These are phyloP conservation scores for Pholiota adiposa DNA, from an alignment of 1,284 basidiomycete genomes.

Conservation along the genomic window DNA sequence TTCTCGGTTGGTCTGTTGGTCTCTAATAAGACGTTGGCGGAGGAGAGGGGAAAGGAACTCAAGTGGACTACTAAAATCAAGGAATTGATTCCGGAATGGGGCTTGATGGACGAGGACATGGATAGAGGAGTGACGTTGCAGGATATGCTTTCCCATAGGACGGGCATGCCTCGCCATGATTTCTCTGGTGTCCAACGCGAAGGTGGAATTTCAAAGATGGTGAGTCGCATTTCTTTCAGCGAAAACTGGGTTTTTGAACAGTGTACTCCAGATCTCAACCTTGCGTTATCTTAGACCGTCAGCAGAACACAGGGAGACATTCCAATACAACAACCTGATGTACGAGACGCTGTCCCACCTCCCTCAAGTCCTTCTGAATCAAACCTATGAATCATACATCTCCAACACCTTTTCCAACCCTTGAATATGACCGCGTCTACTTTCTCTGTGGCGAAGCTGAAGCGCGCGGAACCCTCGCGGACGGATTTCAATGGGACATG, in stretches of 20 bases:
- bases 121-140: constrained; percentile 35
- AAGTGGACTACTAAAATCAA: constrained; percentile 39
- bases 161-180: constrained; percentile 46
- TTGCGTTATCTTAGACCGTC: constrained; percentile 43
- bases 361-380: constrained; percentile 37
- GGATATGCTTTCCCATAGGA: constrained; percentile 45
- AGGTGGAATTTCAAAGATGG: constrained; percentile 38
- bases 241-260: background rate
- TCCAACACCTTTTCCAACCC: constrained; percentile 43
- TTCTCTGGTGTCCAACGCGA: constrained; percentile 31
- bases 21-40: constrained; percentile 37
- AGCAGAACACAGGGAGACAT: constrained; percentile 43
- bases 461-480: constrained; percentile 36
- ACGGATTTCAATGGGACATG: constrained; percentile 38
- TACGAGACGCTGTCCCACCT: constrained; percentile 43
- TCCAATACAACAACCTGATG: constrained; percentile 51
- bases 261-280: constrained; percentile 34
- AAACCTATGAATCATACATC: constrained; percentile 49
- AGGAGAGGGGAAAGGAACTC: constrained; percentile 29
- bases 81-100: constrained; percentile 39
- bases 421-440: constrained; percentile 49
- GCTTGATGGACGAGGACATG: constrained; percentile 36
- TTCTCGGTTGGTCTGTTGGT: constrained; percentile 36
- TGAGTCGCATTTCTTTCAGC: constrained; percentile 13
- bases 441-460: constrained; percentile 43